Percentiles rank a stretch among this genome's conserved stretches.
These are phyloP conservation scores for Magnaporthiopsis incrustans DNA, from an alignment of 2,329 filamentous ascomycete species.

Conservation along the genomic window DNA sequence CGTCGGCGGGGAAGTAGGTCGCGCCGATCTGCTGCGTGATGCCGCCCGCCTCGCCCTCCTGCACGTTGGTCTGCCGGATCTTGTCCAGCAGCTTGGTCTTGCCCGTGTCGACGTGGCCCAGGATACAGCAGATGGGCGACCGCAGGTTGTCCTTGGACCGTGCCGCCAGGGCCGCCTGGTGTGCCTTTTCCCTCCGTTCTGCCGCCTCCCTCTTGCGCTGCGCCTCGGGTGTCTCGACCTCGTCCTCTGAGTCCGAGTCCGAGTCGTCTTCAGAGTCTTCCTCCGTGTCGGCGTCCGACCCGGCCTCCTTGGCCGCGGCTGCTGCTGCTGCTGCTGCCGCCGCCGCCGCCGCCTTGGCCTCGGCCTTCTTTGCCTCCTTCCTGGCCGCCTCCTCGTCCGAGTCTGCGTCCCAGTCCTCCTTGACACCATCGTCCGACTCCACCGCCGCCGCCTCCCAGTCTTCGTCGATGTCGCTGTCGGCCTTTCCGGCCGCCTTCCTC, in stretches of 20 bases:
- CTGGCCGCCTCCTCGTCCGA: constrained; percentile 57
- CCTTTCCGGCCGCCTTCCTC: constrained; percentile 40
- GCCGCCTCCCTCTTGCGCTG: constrained; percentile 83
- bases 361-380: constrained; percentile 26
- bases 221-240: constrained; percentile 62
- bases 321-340: constrained; percentile 13
- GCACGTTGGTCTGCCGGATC: constrained; percentile 95
- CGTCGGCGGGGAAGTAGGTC: constrained; percentile 95
- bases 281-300: constrained; percentile 20
- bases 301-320: constrained; percentile 37
- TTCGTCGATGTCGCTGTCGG: constrained; percentile 59
- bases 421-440: constrained; percentile 67
- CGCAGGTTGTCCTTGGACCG: constrained; percentile 90
- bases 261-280: constrained; percentile 30
- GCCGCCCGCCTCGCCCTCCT: constrained; percentile 97
- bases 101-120: constrained; percentile 98
- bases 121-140: constrained; percentile 98
- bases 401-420: constrained; percentile 92
- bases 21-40: constrained; percentile 99
- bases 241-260: constrained; percentile 63
- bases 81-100: constrained; percentile 99
- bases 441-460: constrained; percentile 86
- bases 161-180: constrained; percentile 85
- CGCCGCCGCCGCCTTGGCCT: constrained; percentile 6
- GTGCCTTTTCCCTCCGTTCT: constrained; percentile 78